Evolutionary conservation across 495 filamentous ascomycete species (phyloP), one percentile per base, ranked within the genome.

Genomic region (Aspergillus sparsus): DNA sequence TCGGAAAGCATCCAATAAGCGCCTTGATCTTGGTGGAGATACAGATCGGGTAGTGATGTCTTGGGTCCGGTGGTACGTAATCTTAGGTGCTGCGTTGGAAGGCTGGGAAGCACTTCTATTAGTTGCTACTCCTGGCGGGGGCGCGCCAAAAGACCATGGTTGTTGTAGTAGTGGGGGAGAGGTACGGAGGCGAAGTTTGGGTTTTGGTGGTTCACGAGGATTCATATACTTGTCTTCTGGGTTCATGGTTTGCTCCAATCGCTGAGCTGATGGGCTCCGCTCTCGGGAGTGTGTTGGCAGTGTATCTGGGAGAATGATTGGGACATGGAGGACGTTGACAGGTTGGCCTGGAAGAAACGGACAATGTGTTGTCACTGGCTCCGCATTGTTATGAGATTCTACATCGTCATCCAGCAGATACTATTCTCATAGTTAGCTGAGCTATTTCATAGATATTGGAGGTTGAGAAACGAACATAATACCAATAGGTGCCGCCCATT

Each of bases 401-500:
- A 85, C 74, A 42, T 88, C 84, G 53, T 87, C 85, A 71, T 96
- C 86, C 41, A 96, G 66, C 65, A 89, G 80, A 68, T 95, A 97
- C 90, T 95, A 64, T 56, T 54, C 36, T 60, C 49, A 56, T 53
- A 7, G 60, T 71, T 42, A 67, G 67, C 58, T 58, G 35, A 11
- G 36, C 49, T 16, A 33, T 2, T 31, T 13, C n/a, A 54, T n/a
- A 49, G 35, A 32, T 34, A 15, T n/a, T 27, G 35, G 7, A 52
- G 21, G 21, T 33, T 11, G 51, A 12, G 12, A 31, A 45, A 69
- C 91, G 75, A 74, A 94, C 91, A 75, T 92, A 96, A 77, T 95
- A 97, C 83, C 92, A 96, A 74, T 96, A 96, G 8, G 85, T 92
- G n/a, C 86, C 85, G 32, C 92, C 92, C 89, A 94, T 94, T 72